Evolutionary conservation across 495 filamentous ascomycete genomes (phyloP), one percentile per base, ranked within the genome.

Genomic region (Penicillium desertorum): DNA sequence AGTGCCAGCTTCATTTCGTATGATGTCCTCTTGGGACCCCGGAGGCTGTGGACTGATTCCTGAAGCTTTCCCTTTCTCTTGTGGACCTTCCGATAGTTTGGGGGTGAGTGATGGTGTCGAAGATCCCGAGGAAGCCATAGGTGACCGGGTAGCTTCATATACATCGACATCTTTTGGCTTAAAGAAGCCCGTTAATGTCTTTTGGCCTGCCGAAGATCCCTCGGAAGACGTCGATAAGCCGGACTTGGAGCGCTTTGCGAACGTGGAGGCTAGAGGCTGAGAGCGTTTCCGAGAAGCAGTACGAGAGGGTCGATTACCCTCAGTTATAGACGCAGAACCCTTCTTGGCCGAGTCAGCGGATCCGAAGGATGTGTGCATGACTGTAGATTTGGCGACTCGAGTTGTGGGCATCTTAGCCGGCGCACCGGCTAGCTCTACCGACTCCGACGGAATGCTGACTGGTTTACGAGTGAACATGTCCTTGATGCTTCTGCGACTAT

Each of bases 161-260:
- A 36, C n/a, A 11, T 42, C 50, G 5, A 39, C 4, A 12, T 39
- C 12, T 30, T 54, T 66, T 9, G 85, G 79, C 56, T 86, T 86
- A 75, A 96, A 96, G 74, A 97, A 97, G 7, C 90, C 88, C 70
- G 80, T 88, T 0, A 96, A 76, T 32, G 82, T 92, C 63, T 87
- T 85, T 68, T 96, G 92, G 2, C 86, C 84, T 46, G 80, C 76
- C 2, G 61, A 56, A 10, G 76, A 45, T 27, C 60, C 8, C 27
- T 45, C 48, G 14, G 62, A 14, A 52, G 70, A 45, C 16, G 64
- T 42, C 20, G 60, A 58, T 47, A 53, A 49, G 2, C 62, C 45
- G 8, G 78, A 77, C 61, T 82, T 86, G 3, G 74, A 71, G 34
- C 79, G 78, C 59, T 86, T 86, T 8, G 65, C 17, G 9, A 61